These are phyloP conservation scores for Ambrosia hybrid DNA, from an alignment of 140 eudicot genomes.

Conservation along the genomic window DNA sequence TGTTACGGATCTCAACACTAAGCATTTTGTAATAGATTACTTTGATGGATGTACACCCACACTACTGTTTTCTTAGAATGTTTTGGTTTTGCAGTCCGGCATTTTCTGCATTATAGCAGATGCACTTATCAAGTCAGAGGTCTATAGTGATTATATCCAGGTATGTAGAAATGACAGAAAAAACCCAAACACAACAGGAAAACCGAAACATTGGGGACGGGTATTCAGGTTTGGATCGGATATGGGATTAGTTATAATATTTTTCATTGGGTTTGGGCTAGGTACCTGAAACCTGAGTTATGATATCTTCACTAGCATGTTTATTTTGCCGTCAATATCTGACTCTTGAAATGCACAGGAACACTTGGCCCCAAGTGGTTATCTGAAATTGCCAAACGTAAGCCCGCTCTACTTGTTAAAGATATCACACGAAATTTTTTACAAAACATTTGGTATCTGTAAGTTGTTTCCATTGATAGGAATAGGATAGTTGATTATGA, in stretches of 20 bases:
- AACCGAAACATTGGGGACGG: background rate
- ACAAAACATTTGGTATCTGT: background rate
- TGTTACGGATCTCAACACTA: too few relatives aligned
- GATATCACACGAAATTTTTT: background rate
- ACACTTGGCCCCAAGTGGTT: constrained; percentile 98
- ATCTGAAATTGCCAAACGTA: constrained; percentile 87
- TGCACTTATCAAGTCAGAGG: constrained; percentile 66
- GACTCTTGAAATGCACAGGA: constrained; percentile 47
- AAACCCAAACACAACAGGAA: background rate
- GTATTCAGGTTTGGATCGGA: constrained; percentile 1
- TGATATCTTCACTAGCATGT: constrained; percentile 1
- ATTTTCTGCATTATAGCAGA: constrained; percentile 71
- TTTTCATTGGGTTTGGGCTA: background rate
- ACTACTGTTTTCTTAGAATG: too few relatives aligned
- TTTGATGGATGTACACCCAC: too few relatives aligned
- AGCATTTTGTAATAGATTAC: too few relatives aligned
- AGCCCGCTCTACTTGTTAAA: constrained; percentile 33
- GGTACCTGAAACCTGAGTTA: constrained; percentile 6
- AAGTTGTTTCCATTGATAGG: background rate
- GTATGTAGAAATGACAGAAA: constrained; percentile 29
- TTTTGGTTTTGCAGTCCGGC: constrained; percentile 59
- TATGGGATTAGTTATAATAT: background rate
- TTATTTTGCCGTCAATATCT: background rate
- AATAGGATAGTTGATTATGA: constrained; percentile 2
- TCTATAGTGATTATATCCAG: constrained; percentile 82